phyloP scores from a whole-genome alignment of 768 basidiomycete genomes.

The Boletus eberwhitei region DNA sequence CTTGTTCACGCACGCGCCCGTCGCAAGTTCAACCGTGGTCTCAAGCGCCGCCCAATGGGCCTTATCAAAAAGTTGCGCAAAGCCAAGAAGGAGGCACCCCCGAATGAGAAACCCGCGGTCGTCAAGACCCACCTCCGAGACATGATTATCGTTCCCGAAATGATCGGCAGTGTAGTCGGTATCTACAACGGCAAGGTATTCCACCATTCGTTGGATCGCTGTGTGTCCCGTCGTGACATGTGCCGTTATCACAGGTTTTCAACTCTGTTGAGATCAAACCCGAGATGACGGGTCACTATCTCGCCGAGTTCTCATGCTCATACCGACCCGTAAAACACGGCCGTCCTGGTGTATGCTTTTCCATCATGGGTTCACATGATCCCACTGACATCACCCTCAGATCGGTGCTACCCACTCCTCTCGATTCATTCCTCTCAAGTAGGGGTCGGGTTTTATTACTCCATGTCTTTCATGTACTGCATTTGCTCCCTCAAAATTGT shows the following conservation, averaged over 20 bases:
- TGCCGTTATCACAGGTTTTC: slow-evolving; percentile 56
- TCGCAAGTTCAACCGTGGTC: slow-evolving; percentile 97
- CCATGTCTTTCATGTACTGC: slow-evolving; percentile 26
- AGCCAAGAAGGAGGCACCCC: slow-evolving; percentile 98
- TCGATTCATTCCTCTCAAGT: slow-evolving; percentile 96
- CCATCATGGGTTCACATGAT: not conserved
- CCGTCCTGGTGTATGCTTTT: slow-evolving; percentile 87
- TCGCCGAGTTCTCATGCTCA: slow-evolving; percentile 94
- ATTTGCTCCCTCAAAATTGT: slow-evolving; percentile 31
- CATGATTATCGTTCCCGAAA: slow-evolving; percentile 99
- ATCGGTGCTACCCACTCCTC: slow-evolving; percentile 92
- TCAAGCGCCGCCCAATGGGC: slow-evolving; percentile 97
- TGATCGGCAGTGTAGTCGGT: slow-evolving; percentile 98
- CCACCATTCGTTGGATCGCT: slow-evolving; percentile 1
- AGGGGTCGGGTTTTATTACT: slow-evolving; percentile 35
- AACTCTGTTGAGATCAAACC: slow-evolving; percentile 99
- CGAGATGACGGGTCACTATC: slow-evolving; percentile 99
- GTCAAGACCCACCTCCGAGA: slow-evolving; percentile 99
- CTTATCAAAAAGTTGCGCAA: slow-evolving; percentile 99
- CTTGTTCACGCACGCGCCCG: slow-evolving; percentile 98
- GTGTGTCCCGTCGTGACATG: not conserved
- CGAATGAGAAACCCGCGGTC: slow-evolving; percentile 97
- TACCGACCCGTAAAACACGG: slow-evolving; percentile 99
- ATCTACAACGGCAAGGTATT: slow-evolving; percentile 97
- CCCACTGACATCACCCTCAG: slow-evolving; percentile 35